phyloP scores from a whole-genome alignment of 768 basidiomycete genomes.

The Naganishia vaughanmartiniae region DNA sequence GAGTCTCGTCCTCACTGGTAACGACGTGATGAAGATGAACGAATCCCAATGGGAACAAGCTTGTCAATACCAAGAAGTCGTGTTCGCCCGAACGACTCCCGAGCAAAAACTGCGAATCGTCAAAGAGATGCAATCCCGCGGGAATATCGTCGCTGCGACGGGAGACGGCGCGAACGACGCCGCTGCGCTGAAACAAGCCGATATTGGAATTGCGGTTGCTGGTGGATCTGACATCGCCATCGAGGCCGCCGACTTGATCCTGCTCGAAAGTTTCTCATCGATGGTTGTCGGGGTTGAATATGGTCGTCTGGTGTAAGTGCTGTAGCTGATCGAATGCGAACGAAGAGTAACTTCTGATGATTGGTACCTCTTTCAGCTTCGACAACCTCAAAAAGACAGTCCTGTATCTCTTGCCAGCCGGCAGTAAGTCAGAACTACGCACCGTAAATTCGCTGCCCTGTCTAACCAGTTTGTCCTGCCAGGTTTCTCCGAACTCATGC shows the following conservation, averaged over 20 bases:
- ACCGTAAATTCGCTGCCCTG: not conserved
- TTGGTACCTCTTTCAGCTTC: conserved; percentile 44
- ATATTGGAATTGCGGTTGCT: conserved; percentile 66
- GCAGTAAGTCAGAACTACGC: conserved; percentile 34
- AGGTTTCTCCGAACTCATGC: conserved; percentile 64
- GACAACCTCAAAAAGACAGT: conserved; percentile 59
- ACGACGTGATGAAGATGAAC: conserved; percentile 50
- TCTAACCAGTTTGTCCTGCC: conserved; percentile 37
- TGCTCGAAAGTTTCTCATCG: conserved; percentile 52
- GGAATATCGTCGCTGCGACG: conserved; percentile 63
- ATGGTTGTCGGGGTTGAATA: conserved; percentile 49
- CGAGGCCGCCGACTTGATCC: conserved; percentile 54
- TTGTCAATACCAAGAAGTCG: conserved; percentile 53
- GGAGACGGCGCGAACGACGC: conserved; percentile 61
- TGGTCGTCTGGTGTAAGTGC: conserved; percentile 56
- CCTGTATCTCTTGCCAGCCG: conserved; percentile 51
- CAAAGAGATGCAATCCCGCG: conserved; percentile 59
- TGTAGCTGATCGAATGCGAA: not conserved
- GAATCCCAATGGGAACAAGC: conserved; percentile 51
- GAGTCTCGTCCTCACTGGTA: conserved; percentile 47
- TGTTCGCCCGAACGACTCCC: conserved; percentile 65
- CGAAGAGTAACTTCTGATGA: not conserved
- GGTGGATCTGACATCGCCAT: conserved; percentile 50
- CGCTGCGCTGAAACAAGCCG: conserved; percentile 61
- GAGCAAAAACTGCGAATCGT: conserved; percentile 68